phyloP scores from a whole-genome alignment of 2,329 filamentous ascomycete genomes.

The Fusarium abutilonis region DNA sequence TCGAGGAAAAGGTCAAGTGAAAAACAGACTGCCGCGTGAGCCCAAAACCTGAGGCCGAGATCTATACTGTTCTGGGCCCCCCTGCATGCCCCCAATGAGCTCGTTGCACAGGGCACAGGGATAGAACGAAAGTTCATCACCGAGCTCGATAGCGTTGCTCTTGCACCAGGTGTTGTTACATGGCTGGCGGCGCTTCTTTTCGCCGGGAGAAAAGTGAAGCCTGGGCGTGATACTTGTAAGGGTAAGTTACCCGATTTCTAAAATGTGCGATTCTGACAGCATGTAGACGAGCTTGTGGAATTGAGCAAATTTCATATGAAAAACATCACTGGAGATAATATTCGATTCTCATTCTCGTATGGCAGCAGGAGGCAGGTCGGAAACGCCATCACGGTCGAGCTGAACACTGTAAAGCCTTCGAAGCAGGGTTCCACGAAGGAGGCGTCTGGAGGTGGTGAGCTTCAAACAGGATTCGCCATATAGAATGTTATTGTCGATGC shows the following conservation, averaged over 20 bases:
- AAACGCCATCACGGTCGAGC: slow-evolving; percentile 3
- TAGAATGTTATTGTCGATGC: no score
- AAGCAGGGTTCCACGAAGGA: not conserved
- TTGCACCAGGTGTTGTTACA: slow-evolving; percentile 29
- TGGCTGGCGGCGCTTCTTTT: slow-evolving; percentile 29
- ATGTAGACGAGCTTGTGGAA: slow-evolving; percentile 15
- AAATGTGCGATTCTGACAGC: not conserved
- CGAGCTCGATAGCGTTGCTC: slow-evolving; percentile 23
- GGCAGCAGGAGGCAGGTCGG: slow-evolving; percentile 5
- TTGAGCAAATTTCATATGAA: slow-evolving; percentile 14
- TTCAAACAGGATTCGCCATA: no score
- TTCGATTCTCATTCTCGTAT: slow-evolving; percentile 1
- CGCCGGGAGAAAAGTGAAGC: slow-evolving; percentile 16
- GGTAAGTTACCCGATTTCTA: not conserved
- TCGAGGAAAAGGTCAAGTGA: not conserved
- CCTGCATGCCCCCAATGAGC: slow-evolving; percentile 9
- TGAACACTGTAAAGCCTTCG: slow-evolving; percentile 8
- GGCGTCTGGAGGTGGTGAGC: no score
- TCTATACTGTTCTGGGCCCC: slow-evolving; percentile 17
- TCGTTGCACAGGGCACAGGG: slow-evolving; percentile 13
- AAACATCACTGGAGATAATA: not conserved
- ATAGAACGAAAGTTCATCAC: slow-evolving; percentile 32
- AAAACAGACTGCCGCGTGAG: slow-evolving; percentile 19
- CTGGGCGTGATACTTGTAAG: slow-evolving; percentile 20
- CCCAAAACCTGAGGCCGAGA: slow-evolving; percentile 19